Percentiles rank a stretch among this genome's conserved stretches.
These are phyloP conservation scores for Penicillium sclerotigenum DNA, from an alignment of 2,329 filamentous ascomycete genomes.

Conservation along the genomic window DNA sequence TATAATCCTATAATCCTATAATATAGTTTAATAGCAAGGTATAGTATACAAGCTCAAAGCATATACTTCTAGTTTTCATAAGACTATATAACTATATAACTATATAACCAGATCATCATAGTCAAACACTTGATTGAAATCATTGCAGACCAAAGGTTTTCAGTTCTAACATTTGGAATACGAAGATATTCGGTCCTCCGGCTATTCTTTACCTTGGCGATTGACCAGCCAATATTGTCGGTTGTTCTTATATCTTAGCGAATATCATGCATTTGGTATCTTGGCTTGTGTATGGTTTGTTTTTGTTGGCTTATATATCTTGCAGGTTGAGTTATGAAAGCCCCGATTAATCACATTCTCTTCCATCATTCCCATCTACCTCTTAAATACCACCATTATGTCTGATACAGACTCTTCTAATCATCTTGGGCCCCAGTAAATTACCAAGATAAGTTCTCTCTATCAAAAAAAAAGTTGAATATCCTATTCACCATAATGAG, in stretches of 20 bases:
- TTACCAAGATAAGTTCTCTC: slow-evolving; percentile 22
- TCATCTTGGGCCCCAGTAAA: slow-evolving; percentile 31
- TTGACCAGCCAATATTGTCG: slow-evolving; percentile 8
- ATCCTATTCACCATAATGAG: slow-evolving; percentile 1
- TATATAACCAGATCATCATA: not conserved
- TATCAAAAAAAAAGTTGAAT: not conserved
- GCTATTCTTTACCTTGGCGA: slow-evolving; percentile 27
- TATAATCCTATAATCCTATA: too few species aligned
- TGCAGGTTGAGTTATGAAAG: not conserved
- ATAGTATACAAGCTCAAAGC: not conserved
- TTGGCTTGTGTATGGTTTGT: not conserved
- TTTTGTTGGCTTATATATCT: not conserved
- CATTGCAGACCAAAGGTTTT: not conserved
- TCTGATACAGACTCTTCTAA: slow-evolving; percentile 30
- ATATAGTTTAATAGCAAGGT: not conserved
- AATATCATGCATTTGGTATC: slow-evolving; percentile 5
- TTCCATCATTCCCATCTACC: not conserved
- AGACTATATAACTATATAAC: not conserved
- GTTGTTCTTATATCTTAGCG: slow-evolving; percentile 20
- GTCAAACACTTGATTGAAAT: not conserved
- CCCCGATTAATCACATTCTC: not conserved
- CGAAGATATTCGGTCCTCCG: slow-evolving; percentile 7
- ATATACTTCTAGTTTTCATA: not conserved
- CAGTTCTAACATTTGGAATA: not conserved
- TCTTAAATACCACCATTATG: slow-evolving; percentile 11